phyloP scores from a whole-genome alignment of 2,329 filamentous ascomycete genomes.

The Thielaviopsis ethacetica region DNA sequence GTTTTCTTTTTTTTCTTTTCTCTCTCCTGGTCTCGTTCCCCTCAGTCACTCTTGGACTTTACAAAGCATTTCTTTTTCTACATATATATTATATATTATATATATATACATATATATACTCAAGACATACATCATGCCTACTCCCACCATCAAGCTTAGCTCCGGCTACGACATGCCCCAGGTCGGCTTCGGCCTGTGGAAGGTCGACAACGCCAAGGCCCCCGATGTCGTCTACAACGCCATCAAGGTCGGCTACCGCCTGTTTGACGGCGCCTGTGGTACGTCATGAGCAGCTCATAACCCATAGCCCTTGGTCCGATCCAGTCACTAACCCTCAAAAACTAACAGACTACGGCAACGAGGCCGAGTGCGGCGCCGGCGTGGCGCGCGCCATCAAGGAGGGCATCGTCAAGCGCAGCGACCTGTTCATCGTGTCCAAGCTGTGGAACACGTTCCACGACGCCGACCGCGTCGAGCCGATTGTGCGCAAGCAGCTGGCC shows the following conservation, averaged over 20 bases:
- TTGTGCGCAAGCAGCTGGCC: slow-evolving; percentile 58
- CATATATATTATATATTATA: slow-evolving; percentile 29
- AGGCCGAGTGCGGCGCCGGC: slow-evolving; percentile 61
- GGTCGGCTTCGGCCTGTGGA: slow-evolving; percentile 70
- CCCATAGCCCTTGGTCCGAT: no score
- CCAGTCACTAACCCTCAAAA: background rate
- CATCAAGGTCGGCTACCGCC: slow-evolving; percentile 45
- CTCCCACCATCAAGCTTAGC: slow-evolving; percentile 38
- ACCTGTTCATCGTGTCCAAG: slow-evolving; percentile 86
- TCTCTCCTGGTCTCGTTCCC: background rate
- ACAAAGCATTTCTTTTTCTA: slow-evolving; percentile 1
- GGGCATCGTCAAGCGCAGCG: slow-evolving; percentile 46
- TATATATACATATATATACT: no score
- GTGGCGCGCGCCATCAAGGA: slow-evolving; percentile 67
- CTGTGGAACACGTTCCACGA: slow-evolving; percentile 90
- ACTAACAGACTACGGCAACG: slow-evolving; percentile 56
- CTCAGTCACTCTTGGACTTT: background rate
- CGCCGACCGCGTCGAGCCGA: slow-evolving; percentile 56
- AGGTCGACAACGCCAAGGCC: slow-evolving; percentile 57
- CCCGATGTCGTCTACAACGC: slow-evolving; percentile 64
- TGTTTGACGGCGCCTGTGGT: slow-evolving; percentile 40
- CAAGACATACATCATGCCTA: slow-evolving; percentile 23
- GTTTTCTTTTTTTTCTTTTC: no score
- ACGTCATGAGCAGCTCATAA: background rate
- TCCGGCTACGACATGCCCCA: slow-evolving; percentile 55